phyloP scores from a whole-genome alignment of 108 stramenopile genomes.

The Phaeodactylum tricornutum region DNA sequence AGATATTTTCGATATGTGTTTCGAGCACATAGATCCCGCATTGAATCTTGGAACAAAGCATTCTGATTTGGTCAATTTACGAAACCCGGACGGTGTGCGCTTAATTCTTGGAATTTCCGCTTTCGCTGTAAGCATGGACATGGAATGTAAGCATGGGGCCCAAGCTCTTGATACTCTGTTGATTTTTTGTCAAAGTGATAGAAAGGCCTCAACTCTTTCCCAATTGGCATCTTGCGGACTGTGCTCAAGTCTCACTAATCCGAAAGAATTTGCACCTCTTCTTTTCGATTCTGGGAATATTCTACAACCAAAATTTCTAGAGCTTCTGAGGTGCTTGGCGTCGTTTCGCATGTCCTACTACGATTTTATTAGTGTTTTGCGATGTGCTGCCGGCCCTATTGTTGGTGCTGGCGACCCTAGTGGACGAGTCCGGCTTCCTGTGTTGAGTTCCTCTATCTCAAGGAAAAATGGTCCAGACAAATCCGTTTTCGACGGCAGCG shows the following conservation, averaged over 20 bases:
- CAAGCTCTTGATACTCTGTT: constrained; percentile 64
- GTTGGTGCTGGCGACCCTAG: constrained; percentile 39
- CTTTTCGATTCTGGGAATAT: constrained; percentile 60
- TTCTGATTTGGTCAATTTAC: constrained; percentile 25
- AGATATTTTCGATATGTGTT: constrained; percentile 45
- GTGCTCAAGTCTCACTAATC: constrained; percentile 60
- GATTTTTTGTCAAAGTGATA: constrained; percentile 52
- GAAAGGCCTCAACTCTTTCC: constrained; percentile 57
- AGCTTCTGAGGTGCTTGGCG: constrained; percentile 57
- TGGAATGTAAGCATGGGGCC: constrained; percentile 28
- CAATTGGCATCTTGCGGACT: constrained; percentile 72
- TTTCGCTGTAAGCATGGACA: constrained; percentile 33
- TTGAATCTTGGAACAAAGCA: constrained; percentile 23
- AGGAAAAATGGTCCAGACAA: constrained; percentile 31
- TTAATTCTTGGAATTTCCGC: constrained; percentile 66
- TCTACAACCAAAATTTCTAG: constrained; percentile 59
- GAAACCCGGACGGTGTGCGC: constrained; percentile 72
- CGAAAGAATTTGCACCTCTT: constrained; percentile 60
- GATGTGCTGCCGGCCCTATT: constrained; percentile 66
- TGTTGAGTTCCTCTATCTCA: constrained; percentile 61
- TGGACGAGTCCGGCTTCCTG: constrained; percentile 52
- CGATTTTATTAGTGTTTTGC: constrained; percentile 72
- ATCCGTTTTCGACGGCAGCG: too few relatives aligned
- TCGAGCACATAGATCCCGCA: constrained; percentile 60
- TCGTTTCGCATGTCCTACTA: constrained; percentile 77